Evolutionary conservation across 352 stramenopile genomes (phyloP).

Genomic region (Pythium apleroticum): DNA sequence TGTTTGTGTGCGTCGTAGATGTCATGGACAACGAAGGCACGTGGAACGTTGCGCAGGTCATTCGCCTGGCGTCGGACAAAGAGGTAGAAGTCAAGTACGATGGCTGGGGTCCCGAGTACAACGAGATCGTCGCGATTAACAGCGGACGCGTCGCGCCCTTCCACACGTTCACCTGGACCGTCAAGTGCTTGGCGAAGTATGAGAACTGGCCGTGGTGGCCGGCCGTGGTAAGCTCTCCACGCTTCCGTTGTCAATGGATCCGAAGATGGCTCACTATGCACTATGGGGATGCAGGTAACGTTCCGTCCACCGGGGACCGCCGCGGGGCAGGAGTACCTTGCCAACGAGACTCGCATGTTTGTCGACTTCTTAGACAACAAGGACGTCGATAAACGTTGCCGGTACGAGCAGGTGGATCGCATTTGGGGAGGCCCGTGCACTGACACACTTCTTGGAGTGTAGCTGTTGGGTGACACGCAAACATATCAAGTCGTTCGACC

Average conservation of each 20-base stretch:
- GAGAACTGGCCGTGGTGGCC: constrained; percentile 78
- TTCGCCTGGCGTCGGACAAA: constrained; percentile 17
- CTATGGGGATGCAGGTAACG: neutral
- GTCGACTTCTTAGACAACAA: constrained; percentile 37
- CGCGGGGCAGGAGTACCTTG: constrained; percentile 12
- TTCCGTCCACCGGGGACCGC: constrained; percentile 2
- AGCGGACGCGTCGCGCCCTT: constrained; percentile 64
- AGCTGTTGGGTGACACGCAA: constrained; percentile 32
- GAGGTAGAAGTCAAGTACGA: constrained; percentile 74
- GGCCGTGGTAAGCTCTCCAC: constrained; percentile 40
- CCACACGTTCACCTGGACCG: constrained; percentile 73
- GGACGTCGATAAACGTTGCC: constrained; percentile 24
- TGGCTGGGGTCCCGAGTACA: constrained; percentile 54
- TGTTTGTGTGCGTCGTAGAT: constrained; percentile 34
- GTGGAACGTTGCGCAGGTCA: constrained; percentile 70
- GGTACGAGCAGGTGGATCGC: neutral
- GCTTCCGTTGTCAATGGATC: neutral
- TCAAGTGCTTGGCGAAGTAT: constrained; percentile 84
- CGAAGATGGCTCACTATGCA: neutral
- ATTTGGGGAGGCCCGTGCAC: neutral
- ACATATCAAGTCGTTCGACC: constrained; percentile 41
- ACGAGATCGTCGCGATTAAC: constrained; percentile 62
- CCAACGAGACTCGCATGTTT: constrained; percentile 32
- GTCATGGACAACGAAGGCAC: constrained; percentile 61
- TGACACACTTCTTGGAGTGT: neutral